Base-by-base conservation (phyloP, 352 stramenopile genomes). In the Thalassiosira exigua region DNA sequence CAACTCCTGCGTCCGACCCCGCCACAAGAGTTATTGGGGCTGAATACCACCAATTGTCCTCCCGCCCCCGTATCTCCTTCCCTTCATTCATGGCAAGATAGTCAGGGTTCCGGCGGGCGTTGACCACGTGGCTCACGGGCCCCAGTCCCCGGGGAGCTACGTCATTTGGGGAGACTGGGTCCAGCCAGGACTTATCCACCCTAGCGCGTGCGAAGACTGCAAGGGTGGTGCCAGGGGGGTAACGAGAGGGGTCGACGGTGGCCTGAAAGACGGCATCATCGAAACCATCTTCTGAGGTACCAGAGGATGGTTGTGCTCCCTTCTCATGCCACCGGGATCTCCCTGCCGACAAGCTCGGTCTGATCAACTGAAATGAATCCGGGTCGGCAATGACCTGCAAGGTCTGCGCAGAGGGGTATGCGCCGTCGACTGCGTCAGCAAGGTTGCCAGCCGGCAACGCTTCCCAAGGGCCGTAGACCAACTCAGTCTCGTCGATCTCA, bases 101-200 rank as follows among this genome's bases (percentile, higher is more conserved):
- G 4, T 65, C 51, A 66, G 83, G 51, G 81, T 95, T 93, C 7
- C 81, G 91, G 12, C 91, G 67, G 22, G 80, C 83, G 74, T 94
- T 94, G 29, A 91, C 89, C 29, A 94, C 54, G 62, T 95, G 91
- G 57, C 83, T 90, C 50, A 86, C 66, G 21, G 88, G 85, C 64
- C 52, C 51, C 26, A 88, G 21, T 19, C 33, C 39, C 5, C 39
- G 27, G 17, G 82, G 77, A 24, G 48, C 53, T 19, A 78, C 74
- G 24, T 75, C 69, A n/a, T n/a, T n/a, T n/a, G n/a, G n/a, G 7
- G 19, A 11, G 4, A 69, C 57, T 19, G 65, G 27, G n/a, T 59
- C 59, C 9, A 58, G 41, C 91, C 91, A 95, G 42, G 66, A 32
- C 54, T 84, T 79, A 75, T 95, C 89, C 24, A 94, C 85, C 21